Conservation (phyloP, 768 basidiomycete genomes). For the Cystobasidium tubakii region DNA sequence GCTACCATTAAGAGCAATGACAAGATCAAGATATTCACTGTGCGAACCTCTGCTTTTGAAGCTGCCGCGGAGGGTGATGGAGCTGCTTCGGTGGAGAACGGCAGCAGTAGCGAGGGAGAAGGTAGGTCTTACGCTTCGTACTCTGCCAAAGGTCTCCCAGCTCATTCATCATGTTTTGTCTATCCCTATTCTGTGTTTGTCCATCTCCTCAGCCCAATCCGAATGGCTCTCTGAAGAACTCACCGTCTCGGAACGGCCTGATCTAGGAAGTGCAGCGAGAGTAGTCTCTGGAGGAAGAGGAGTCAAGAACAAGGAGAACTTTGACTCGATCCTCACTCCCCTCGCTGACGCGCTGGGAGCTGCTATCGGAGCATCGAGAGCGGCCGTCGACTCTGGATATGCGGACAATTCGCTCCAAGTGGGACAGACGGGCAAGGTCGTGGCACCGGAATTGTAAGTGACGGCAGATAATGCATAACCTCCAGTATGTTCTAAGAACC, state of each 20-base stretch:
- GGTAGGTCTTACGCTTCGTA: background rate
- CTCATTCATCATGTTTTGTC: background rate
- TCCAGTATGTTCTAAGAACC: no score
- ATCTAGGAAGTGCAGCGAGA: constrained; percentile 75
- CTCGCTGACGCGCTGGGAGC: constrained; percentile 89
- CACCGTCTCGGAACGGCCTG: constrained; percentile 85
- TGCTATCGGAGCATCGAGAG: constrained; percentile 94
- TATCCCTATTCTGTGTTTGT: background rate
- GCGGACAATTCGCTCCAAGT: constrained; percentile 96
- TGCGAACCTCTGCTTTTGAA: constrained; percentile 82
- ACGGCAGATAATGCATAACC: no score
- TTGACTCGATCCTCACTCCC: constrained; percentile 75
- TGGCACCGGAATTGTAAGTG: constrained; percentile 3
- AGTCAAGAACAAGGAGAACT: constrained; percentile 89
- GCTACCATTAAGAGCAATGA: constrained; percentile 75
- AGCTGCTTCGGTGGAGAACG: constrained; percentile 55
- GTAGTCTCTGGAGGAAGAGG: constrained; percentile 94
- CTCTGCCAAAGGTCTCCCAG: background rate
- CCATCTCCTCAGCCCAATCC: constrained; percentile 31
- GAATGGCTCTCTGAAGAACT: constrained; percentile 56
- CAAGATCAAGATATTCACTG: constrained; percentile 89
- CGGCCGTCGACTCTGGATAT: constrained; percentile 96
- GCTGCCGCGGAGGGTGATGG: constrained; percentile 53
- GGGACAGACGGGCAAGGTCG: constrained; percentile 96
- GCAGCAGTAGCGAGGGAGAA: constrained; percentile 54